Base-by-base conservation (phyloP, 352 stramenopile genomes). In the Chrysophaeum taylorii region DNA sequence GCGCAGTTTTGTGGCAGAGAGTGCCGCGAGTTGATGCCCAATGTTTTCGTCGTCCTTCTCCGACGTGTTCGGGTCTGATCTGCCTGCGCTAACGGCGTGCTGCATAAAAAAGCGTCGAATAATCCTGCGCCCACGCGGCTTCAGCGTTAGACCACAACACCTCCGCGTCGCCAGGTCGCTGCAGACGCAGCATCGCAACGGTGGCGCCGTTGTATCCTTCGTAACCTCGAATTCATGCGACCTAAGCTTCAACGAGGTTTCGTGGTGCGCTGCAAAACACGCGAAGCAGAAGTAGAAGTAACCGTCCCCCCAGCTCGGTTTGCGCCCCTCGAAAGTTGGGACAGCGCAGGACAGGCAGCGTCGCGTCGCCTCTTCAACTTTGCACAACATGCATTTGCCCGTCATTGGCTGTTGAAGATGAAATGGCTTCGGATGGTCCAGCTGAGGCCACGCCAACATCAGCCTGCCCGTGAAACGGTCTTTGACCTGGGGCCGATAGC, bases 261-360 rank as follows among this genome's bases (percentile, higher is more conserved):
- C 57, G 57, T 66, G 57, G 57, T 66, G 57, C 33, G 31, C 31
- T 5, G 18, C 9, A 36, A 48, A 66, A 36, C 57, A 66, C 15
- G 57, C 57, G 57, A 66, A 66, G 57, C 57, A 66, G 35, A 66
- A 66, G 57, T 66, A 36, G 57, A 27, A 66, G 31, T 2, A 9
- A 18, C 57, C 57, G 4, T 43, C 57, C 33, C 57, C 57, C 57
- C 57, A 66, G 5, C 9, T 38, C 33, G 57, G 57, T 9, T 9
- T 31, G 18, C 9, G 2, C 33, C 23, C 33, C 57, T 66, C 57
- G 57, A 66, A 66, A 2, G 29, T 41, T 1, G 57, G 57, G 33
- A 36, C 57, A 18, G 31, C 2, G 57, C 57, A 66, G 35, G 31
- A 2, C 12, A 1, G 14, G 35, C 57, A 66, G 1, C 31, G 1